Conservation (phyloP, 177 flowering plant genomes). For the Vitis hybrid region DNA sequence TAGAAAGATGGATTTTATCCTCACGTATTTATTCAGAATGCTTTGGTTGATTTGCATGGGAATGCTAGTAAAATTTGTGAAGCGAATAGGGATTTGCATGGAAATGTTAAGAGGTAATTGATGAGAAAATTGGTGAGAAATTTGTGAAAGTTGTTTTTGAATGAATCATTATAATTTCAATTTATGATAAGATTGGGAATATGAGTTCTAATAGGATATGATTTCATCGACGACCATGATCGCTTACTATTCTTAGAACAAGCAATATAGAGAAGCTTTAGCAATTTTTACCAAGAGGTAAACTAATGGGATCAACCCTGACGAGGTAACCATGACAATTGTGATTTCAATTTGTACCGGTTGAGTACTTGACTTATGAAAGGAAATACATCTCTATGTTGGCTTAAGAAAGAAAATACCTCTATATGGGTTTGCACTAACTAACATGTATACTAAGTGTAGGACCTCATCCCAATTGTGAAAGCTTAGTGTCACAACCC, state of each 20-base stretch:
- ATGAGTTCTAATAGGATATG: constrained; percentile 50
- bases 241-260: constrained; percentile 56
- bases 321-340: constrained; percentile 65
- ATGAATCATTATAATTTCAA: constrained; percentile 68
- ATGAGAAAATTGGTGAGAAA: constrained; percentile 45
- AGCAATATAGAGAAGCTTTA: constrained; percentile 49
- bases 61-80: constrained; percentile 25
- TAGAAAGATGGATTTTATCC: constrained; percentile 56
- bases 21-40: constrained; percentile 61
- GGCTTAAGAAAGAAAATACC: too few species aligned
- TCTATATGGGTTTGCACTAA: too few species aligned
- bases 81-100: constrained; percentile 43
- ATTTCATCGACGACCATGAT: constrained; percentile 90
- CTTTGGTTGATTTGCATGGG: constrained; percentile 61
- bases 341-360: constrained; percentile 61
- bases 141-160: constrained; percentile 58
- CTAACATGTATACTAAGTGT: too few species aligned
- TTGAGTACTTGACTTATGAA: too few species aligned
- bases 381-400: too few species aligned
- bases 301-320: constrained; percentile 41
- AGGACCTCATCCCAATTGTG: too few species aligned
- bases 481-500: too few species aligned
- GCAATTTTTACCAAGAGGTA: constrained; percentile 53
- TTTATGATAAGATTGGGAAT: constrained; percentile 41
- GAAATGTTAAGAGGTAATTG: too few species aligned